Evolutionary conservation across 2,329 filamentous ascomycete species (phyloP).

Genomic region (Sclerotinia sclerotiorum): DNA sequence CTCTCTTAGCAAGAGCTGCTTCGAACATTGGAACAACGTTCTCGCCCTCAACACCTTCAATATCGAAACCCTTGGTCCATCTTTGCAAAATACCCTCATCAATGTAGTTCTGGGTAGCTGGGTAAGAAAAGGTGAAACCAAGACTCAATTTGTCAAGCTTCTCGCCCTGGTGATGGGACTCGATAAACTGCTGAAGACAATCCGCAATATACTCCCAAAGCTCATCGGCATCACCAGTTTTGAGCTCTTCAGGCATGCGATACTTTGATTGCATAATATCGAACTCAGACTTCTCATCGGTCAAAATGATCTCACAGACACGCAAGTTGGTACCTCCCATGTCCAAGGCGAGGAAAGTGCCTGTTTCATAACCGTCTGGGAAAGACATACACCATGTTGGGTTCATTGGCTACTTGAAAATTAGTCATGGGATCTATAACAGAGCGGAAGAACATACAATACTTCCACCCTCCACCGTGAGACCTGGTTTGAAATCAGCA

Average conservation of each 20-base stretch:
- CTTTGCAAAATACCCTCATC: constrained; percentile 89
- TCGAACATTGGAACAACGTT: constrained; percentile 91
- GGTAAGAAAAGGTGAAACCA: constrained; percentile 96
- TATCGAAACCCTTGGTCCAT: constrained; percentile 98
- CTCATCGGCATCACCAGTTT: constrained; percentile 78
- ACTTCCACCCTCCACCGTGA: constrained; percentile 83
- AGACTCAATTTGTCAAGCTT: constrained; percentile 69
- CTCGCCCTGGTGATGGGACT: constrained; percentile 73
- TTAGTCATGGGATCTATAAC: constrained; percentile 25
- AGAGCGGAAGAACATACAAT: constrained; percentile 65
- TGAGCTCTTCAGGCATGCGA: constrained; percentile 88
- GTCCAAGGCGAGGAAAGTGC: constrained; percentile 85
- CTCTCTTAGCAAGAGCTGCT: constrained; percentile 68
- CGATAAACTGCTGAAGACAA: constrained; percentile 85
- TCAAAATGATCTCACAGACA: constrained; percentile 89
- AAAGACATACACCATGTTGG: constrained; percentile 93
- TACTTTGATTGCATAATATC: constrained; percentile 97
- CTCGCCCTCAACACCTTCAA: constrained; percentile 83
- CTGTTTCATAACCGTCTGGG: constrained; percentile 82
- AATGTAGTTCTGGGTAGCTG: constrained; percentile 88
- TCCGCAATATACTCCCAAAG: constrained; percentile 95
- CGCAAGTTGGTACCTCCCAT: constrained; percentile 96
- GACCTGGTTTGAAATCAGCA: constrained; percentile 52
- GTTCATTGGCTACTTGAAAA: constrained; percentile 79
- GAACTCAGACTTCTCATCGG: constrained; percentile 84